These are phyloP conservation scores for Thelonectria blattea DNA, from an alignment of 2,329 filamentous ascomycete genomes.

Conservation along the genomic window DNA sequence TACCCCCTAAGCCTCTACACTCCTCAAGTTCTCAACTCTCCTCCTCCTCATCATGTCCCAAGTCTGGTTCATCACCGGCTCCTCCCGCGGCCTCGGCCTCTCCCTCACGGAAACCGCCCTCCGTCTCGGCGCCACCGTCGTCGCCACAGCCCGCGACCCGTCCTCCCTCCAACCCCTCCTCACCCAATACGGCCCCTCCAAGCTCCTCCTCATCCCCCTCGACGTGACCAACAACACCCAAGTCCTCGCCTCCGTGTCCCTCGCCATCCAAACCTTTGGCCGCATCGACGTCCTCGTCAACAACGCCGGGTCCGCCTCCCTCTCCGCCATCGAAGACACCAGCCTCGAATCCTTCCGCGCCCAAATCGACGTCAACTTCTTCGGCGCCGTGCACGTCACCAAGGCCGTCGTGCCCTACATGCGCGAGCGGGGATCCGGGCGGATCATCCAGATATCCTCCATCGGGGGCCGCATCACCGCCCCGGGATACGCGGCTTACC, in stretches of 20 bases:
- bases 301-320: slow-evolving; percentile 55
- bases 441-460: slow-evolving; percentile 49
- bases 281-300: slow-evolving; percentile 23
- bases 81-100: slow-evolving; percentile 54
- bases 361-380: slow-evolving; percentile 66
- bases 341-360: slow-evolving; percentile 54
- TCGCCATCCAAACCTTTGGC: slow-evolving; percentile 12
- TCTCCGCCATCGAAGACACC: slow-evolving; percentile 58
- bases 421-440: slow-evolving; percentile 36
- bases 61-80: slow-evolving; percentile 56
- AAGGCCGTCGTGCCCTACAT: slow-evolving; percentile 45
- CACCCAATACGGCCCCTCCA: slow-evolving; percentile 47
- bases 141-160: slow-evolving; percentile 52
- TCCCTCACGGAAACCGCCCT: slow-evolving; percentile 49
- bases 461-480: slow-evolving; percentile 44
- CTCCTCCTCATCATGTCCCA: slow-evolving; percentile 30
- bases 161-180: slow-evolving; percentile 43
- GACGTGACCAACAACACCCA: slow-evolving; percentile 50
- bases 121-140: slow-evolving; percentile 47
- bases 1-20: neutral
- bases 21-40: neutral
- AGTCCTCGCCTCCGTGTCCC: slow-evolving; percentile 11
- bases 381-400: slow-evolving; percentile 60
- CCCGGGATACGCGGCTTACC: slow-evolving; percentile 44
- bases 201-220: slow-evolving; percentile 55